Conservation (phyloP, 2,329 filamentous ascomycete species). For the Ophiocordyceps sinensis region DNA sequence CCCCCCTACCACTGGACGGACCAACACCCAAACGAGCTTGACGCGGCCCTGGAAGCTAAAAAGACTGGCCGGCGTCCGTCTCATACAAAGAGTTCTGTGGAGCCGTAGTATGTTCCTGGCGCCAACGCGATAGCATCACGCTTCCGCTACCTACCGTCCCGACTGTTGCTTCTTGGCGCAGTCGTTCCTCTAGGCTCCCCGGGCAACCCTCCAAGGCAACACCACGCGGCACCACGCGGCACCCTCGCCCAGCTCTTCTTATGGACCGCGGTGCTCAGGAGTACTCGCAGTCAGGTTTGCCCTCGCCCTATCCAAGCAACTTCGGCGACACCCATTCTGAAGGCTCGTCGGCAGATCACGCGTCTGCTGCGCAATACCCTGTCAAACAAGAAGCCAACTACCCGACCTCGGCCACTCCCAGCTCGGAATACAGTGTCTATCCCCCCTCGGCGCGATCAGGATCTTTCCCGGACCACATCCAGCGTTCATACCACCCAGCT, state of each 20-base stretch:
- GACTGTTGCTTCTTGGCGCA: neutral
- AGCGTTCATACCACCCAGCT: slow-evolving; percentile 70
- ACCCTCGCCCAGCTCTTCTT: slow-evolving; percentile 15
- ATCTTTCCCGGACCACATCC: slow-evolving; percentile 77
- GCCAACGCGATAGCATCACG: slow-evolving; percentile 18
- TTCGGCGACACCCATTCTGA: slow-evolving; percentile 66
- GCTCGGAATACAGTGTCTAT: slow-evolving; percentile 76
- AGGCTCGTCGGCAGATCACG: slow-evolving; percentile 75
- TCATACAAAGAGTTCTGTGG: slow-evolving; percentile 13
- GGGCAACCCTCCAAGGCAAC: slow-evolving; percentile 1
- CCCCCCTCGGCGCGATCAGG: slow-evolving; percentile 63
- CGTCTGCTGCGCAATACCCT: slow-evolving; percentile 82
- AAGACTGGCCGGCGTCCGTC: slow-evolving; percentile 12
- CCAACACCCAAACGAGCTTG: slow-evolving; percentile 11
- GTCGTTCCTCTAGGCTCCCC: slow-evolving; percentile 3
- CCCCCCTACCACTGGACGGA: slow-evolving; percentile 12
- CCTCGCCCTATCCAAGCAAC: slow-evolving; percentile 52
- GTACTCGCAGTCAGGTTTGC: slow-evolving; percentile 83
- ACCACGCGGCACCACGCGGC: slow-evolving; percentile 5
- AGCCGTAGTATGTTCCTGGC: slow-evolving; percentile 20
- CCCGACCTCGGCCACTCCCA: slow-evolving; percentile 67
- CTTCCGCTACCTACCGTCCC: slow-evolving; percentile 12
- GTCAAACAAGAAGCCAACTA: slow-evolving; percentile 71
- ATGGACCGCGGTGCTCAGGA: slow-evolving; percentile 54
- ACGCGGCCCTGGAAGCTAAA: slow-evolving; percentile 19